These are phyloP conservation scores for Botrytis pseudocinerea DNA, from an alignment of 2,329 filamentous ascomycete species.

Conservation along the genomic window DNA sequence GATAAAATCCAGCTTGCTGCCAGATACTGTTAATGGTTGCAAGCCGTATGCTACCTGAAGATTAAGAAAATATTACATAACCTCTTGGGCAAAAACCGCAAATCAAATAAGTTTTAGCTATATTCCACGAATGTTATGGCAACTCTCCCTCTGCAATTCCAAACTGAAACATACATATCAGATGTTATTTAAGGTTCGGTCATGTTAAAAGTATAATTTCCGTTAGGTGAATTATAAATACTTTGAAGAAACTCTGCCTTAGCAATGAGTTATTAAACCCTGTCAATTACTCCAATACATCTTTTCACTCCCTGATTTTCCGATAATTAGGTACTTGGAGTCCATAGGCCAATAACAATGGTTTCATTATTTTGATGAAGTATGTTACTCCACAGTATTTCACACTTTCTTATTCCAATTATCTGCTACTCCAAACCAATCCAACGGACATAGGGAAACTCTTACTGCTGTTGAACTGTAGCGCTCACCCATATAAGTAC, in stretches of 20 bases:
- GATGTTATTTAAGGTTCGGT: not conserved
- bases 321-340: too few species aligned
- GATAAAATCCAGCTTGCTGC: not conserved
- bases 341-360: too few species aligned
- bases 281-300: not conserved
- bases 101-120: not conserved
- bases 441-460: too few species aligned
- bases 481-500: too few species aligned
- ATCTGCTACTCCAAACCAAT: too few species aligned
- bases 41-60: not conserved
- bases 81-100: not conserved
- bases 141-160: too few species aligned
- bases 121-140: not conserved
- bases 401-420: too few species aligned
- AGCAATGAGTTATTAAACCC: not conserved
- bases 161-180: not conserved
- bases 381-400: too few species aligned
- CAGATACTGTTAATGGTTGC: not conserved
- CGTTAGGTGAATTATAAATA: not conserved
- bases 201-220: not conserved
- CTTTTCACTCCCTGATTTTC: too few species aligned
- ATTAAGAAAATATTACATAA: not conserved
- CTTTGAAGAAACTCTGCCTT: too few species aligned
- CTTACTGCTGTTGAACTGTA: too few species aligned
- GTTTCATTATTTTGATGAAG: too few species aligned